These are phyloP conservation scores for Geotrichum aggregatum DNA, from an alignment of 1,139 yeast species.

Conservation along the genomic window DNA sequence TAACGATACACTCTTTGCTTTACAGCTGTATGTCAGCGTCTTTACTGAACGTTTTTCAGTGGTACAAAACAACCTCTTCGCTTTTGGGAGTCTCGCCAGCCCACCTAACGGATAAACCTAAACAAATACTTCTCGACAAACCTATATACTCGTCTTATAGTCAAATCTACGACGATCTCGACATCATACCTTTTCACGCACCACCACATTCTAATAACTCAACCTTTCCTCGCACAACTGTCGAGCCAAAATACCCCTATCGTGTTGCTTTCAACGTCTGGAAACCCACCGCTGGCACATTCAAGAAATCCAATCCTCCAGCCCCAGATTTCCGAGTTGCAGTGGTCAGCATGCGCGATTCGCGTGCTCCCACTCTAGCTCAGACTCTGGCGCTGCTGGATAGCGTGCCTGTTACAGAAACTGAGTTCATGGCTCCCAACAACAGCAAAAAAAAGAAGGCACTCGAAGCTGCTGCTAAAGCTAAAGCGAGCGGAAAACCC, in stretches of 20 bases:
- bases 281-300: slow-evolving; percentile 68
- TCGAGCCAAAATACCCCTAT: slow-evolving; percentile 25
- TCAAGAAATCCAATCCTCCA: slow-evolving; percentile 67
- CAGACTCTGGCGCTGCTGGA: slow-evolving; percentile 37
- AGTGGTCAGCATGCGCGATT: slow-evolving; percentile 51
- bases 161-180: slow-evolving; percentile 26
- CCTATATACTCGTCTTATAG: slow-evolving; percentile 23
- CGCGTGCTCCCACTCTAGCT: slow-evolving; percentile 51
- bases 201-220: slow-evolving; percentile 24
- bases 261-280: slow-evolving; percentile 60
- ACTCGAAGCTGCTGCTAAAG: slow-evolving; percentile 24
- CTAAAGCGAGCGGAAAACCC: slow-evolving; percentile 27
- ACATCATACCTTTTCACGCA: slow-evolving; percentile 26
- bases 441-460: slow-evolving; percentile 17
- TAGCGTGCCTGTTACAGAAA: slow-evolving; percentile 30
- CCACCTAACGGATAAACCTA: neutral
- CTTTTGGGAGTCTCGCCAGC: slow-evolving; percentile 7
- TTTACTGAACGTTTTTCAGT: slow-evolving; percentile 22
- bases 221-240: neutral
- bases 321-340: slow-evolving; percentile 71
- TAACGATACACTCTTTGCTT: neutral
- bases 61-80: slow-evolving; percentile 25
- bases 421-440: slow-evolving; percentile 24
- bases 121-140: slow-evolving; percentile 3
- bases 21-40: neutral